Evolutionary conservation across 106 monocot species (phyloP), one percentile per base, ranked within the genome.

Genomic region (Xerophyta viscosa): DNA sequence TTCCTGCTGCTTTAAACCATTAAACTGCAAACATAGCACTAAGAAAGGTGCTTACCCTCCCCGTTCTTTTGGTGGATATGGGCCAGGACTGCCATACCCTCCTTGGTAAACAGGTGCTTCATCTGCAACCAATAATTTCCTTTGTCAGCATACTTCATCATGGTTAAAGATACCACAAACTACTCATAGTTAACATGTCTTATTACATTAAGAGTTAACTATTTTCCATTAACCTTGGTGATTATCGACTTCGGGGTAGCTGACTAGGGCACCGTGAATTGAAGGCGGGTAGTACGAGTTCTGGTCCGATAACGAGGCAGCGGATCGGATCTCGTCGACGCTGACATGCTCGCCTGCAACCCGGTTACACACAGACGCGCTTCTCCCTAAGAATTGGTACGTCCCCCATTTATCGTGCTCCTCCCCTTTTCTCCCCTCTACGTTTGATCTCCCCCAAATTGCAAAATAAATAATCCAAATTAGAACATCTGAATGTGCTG

Each of bases 301-400:
- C 33, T 28, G 64, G 24, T 63, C 67, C 15, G 78, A 71, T 37
- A 76, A 58, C 53, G 59, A 31, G 41, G 79, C 60, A 14, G 85
- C 80, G 20, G 76, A 64, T 62, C 76, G 50, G 58, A 85, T 56
- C 58, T 85, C 85, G 13, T 76, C 72, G 14, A 63, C 71, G 76
- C 76, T 80, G 6, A 85, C 50, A 41, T 49, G 60, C 26, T 68
- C 61, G 12, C 66, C 71, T 0, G 17, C 52, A 19, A 24, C 25
- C 13, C 44, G 14, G 23, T 43, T 20, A 18, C 62, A 17, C 37
- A 52, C 52, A 24, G 85, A 71, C 7, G 64, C 58, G 58, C 54
- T 80, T 52, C 76, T 65, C 12, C 72, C 72, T 8, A 79, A 33
- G 57, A 52, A 62, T 68, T 85, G 65, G 64, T 80, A 85, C 15